Base-by-base conservation (phyloP, 495 filamentous ascomycete species). In the Neurospora africana region DNA sequence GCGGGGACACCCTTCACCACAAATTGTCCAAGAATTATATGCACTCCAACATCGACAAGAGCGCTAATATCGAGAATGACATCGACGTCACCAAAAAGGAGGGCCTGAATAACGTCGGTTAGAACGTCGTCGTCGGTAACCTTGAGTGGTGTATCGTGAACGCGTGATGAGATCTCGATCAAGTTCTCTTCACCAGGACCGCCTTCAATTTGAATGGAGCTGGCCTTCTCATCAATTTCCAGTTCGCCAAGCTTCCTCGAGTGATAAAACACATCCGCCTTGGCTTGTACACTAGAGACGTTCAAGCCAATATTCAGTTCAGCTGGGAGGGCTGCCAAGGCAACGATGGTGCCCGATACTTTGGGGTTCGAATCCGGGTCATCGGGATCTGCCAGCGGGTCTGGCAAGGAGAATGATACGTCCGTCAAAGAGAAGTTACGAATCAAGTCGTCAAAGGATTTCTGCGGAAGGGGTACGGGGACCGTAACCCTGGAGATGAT, bases 291-390 rank as follows among this genome's bases (percentile, higher is more conserved):
- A 65, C 82, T 84, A 30, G 87, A 88, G 71, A 98, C 92, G 72
- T 92, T 86, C 61, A 99, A 79, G 17, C 86, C 83, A 75, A 99
- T 90, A 74, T 94, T 92, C 87, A 98, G 91, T 78, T 97, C 90
- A 30, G 93, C 84, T 0, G 95, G 95, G 27, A 98, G 78, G 23
- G 79, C 87, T 33, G 96, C 88, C 3, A 92, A 81, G 21, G 92
- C 94, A 71, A 92, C 84, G 33, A 97, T 91, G 44, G 90, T 86
- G 3, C 94, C 94, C 53, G 92, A 96, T 3, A 99, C 87, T 47
- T 86, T 87, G 8, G 93, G 93, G 71, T 91, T 87, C 0, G 91
- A 84, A 35, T 91, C 87, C 4, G 92, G 91, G n/a, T 90, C 87
- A 70, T 86, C 88, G 2, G 93, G 92, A 2, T 91, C 87, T 19